Evolutionary conservation across 2,329 filamentous ascomycete species (phyloP), one percentile per base, ranked within the genome.

Genomic region (Colletotrichum somersetense): DNA sequence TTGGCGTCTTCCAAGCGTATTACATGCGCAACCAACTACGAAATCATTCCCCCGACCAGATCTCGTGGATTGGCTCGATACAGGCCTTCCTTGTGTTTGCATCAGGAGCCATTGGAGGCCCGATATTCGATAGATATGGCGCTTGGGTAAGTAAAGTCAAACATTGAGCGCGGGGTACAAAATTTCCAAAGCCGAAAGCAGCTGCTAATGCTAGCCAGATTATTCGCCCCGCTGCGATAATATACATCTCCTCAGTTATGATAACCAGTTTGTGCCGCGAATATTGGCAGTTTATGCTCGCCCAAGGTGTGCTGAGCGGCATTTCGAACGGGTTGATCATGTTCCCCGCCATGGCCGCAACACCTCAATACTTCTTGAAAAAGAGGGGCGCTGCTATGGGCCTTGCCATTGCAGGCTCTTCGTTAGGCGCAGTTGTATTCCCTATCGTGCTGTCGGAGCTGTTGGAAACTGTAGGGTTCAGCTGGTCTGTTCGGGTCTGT

Each of bases 341-440:
- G 55, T 77, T 82, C 0, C 83, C 84, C 0, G 78, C 80, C 6
- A 75, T 83, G 48, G 78, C 82, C 0, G 77, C 81, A 1, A 77
- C 82, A 2, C 77, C 78, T 20, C 81, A 81, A 55, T 82, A 81
- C 67, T 86, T 86, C 72, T 75, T 78, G 50, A 78, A 78, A 63
- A 81, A 80, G n/a, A 79, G 81, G 10, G 81, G 77, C 2, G 75
- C 80, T 0, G 83, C 84, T 0, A 77, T 83, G 73, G 84, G 83
- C 23, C 62, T 83, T 8, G 77, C 78, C 0, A 75, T 82, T 3
- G 75, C 80, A 0, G 84, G 83, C 1, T 83, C 81, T 0, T 82
- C 81, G 0, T 53, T 85, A 6, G 85, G 85, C 1, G 85, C 85
- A 30, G 79, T 88, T 52, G 78, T 87, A 20, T 84, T 85, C 64